phyloP scores from a whole-genome alignment of 768 basidiomycete genomes.

The Amylocystis lapponica region DNA sequence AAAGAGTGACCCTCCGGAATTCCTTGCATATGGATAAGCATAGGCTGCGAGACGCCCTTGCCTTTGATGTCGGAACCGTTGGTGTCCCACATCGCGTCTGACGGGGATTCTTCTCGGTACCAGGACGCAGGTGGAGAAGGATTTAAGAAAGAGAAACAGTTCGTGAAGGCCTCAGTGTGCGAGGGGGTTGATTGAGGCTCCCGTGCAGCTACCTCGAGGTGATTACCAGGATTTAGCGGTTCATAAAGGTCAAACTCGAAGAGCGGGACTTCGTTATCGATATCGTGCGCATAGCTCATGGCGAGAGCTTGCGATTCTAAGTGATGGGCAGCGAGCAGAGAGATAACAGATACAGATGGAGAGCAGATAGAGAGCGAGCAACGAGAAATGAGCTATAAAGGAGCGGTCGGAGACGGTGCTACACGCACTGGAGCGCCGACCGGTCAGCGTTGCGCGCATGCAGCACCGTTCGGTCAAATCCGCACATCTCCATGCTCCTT shows the following conservation, averaged over 20 bases:
- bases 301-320: conserved; percentile 21
- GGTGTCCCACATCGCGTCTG: conserved; percentile 8
- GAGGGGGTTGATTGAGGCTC: conserved; percentile 7
- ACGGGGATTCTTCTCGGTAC: conserved; percentile 5
- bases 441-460: too few relatives aligned
- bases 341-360: conserved; percentile 17
- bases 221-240: conserved; percentile 12
- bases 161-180: conserved; percentile 2
- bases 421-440: neutral
- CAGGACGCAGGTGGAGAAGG: conserved; percentile 4
- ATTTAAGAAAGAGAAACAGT: conserved; percentile 5
- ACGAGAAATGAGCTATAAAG: conserved; percentile 5
- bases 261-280: conserved; percentile 50
- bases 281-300: conserved; percentile 36
- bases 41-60: conserved; percentile 47
- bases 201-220: conserved; percentile 22
- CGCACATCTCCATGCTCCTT: too few relatives aligned
- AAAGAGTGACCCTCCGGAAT: conserved; percentile 13
- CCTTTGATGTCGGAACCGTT: conserved; percentile 38
- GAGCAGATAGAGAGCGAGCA: conserved; percentile 5
- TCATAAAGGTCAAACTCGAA: conserved; percentile 49
- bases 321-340: conserved; percentile 2
- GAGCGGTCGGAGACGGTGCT: neutral
- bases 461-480: too few relatives aligned
- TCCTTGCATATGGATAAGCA: conserved; percentile 36